phyloP scores from a whole-genome alignment of 257 asterid species.

The Ocimum tenuiflorum region DNA sequence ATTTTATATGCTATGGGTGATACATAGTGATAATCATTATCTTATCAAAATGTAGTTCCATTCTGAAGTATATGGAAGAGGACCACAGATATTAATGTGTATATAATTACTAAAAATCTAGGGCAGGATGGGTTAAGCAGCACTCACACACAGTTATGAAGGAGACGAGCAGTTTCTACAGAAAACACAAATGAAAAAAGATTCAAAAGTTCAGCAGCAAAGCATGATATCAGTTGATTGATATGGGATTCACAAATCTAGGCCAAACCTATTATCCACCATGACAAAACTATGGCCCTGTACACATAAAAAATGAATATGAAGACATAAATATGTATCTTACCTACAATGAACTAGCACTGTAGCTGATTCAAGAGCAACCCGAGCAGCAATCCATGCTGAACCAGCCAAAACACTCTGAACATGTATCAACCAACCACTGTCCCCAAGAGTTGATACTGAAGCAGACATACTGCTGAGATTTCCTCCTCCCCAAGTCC shows the following conservation, averaged over 20 bases:
- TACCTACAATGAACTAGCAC: constrained; percentile 99
- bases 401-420: constrained; percentile 97
- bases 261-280: neutral
- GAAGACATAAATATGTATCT: constrained; percentile 12
- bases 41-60: no score
- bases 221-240: no score
- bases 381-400: constrained; percentile 99
- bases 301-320: neutral
- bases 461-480: constrained; percentile 99
- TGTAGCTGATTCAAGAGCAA: constrained; percentile 88
- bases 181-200: neutral
- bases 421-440: constrained; percentile 96
- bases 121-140: no score
- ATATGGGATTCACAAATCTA: neutral
- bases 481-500: constrained; percentile 99
- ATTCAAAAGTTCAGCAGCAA: neutral
- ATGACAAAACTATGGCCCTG: neutral
- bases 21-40: no score
- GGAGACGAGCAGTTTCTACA: no score
- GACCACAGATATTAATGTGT: no score
- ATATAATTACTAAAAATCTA: no score
- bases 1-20: no score
- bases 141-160: no score
- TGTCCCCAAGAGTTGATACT: constrained; percentile 92
- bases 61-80: no score